Evolutionary conservation across 2,329 filamentous ascomycete species (phyloP).

Genomic region (Beauveria australis): DNA sequence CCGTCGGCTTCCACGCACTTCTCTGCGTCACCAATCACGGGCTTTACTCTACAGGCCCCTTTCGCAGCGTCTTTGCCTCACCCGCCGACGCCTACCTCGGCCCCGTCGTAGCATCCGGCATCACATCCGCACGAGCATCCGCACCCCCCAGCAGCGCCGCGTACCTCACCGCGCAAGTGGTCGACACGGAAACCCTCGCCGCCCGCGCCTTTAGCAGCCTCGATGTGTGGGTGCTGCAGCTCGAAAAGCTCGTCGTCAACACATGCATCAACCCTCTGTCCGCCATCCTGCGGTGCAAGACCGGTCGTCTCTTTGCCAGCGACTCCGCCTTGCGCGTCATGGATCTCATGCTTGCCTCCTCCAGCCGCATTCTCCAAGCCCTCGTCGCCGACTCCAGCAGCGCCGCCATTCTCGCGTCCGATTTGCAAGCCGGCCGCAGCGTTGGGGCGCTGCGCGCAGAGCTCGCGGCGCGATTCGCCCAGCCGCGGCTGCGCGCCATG

Average conservation of each 20-base stretch:
- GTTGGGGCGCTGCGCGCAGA: slow-evolving; percentile 4
- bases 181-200: slow-evolving; percentile 34
- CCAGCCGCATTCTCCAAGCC: slow-evolving; percentile 60
- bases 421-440: not conserved
- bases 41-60: slow-evolving; percentile 41
- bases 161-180: slow-evolving; percentile 36
- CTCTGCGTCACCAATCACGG: slow-evolving; percentile 56
- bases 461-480: slow-evolving; percentile 34
- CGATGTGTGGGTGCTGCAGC: slow-evolving; percentile 53
- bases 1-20: slow-evolving; percentile 57
- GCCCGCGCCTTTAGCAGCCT: slow-evolving; percentile 30
- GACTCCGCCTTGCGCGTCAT: slow-evolving; percentile 49
- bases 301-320: slow-evolving; percentile 62
- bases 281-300: slow-evolving; percentile 65
- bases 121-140: slow-evolving; percentile 1
- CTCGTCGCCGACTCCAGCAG: slow-evolving; percentile 53
- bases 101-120: slow-evolving; percentile 25
- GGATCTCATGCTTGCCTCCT: slow-evolving; percentile 64
- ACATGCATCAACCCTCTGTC: slow-evolving; percentile 79
- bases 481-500: slow-evolving; percentile 32
- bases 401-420: slow-evolving; percentile 27
- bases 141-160: slow-evolving; percentile 10
- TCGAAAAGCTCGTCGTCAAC: slow-evolving; percentile 82
- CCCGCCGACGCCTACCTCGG: slow-evolving; percentile 41
- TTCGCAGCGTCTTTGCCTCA: slow-evolving; percentile 45